Evolutionary conservation across 768 basidiomycete genomes (phyloP), one percentile per base, ranked within the genome.

Genomic region (Amanita brunnescens): DNA sequence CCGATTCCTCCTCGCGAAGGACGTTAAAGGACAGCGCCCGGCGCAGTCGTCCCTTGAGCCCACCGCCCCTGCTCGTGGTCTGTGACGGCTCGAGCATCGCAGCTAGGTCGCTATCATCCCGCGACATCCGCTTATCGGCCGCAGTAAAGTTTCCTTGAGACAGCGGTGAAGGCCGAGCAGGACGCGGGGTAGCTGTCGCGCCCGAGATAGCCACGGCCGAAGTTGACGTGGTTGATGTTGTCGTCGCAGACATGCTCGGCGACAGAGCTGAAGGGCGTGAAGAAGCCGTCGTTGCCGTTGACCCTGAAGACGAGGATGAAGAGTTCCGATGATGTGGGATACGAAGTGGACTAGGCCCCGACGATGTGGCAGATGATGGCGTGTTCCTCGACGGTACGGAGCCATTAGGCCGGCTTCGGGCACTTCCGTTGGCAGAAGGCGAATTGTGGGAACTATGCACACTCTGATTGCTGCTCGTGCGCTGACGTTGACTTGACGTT

Each of bases 11-110:
- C 54, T 83, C 81, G 21, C 73, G 71, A 49, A 88, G 70, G 6
- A 77, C 76, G 54, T 79, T 81, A 55, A 86, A 72, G 1, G 79
- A 80, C 18, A 87, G 70, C 5, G 83, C 87, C 20, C 87, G 80
- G 34, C 85, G 80, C 32, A 91, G 72, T 51, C 81, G 79, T 58
- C 80, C 83, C 63, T 91, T 92, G 56, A 94, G 72, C 0, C 91
- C 91, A 12, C 79, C 76, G 52, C 76, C 75, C 51, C 84, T 78
- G 39, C 72, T 64, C 23, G 68, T 61, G 34, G 63, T 62, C 6
- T 68, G 69, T 12, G 64, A 61, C 38, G 70, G 58, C 57, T 78
- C 76, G 5, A 74, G 65, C 69, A 83, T 75, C 41, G 79, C 69
- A 1, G 74, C 77, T 24, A 85, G 70, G 67, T 87, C 84, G 52